Base-by-base conservation (phyloP, 805 yeast species). In the Metschnikowia lochheadii region DNA sequence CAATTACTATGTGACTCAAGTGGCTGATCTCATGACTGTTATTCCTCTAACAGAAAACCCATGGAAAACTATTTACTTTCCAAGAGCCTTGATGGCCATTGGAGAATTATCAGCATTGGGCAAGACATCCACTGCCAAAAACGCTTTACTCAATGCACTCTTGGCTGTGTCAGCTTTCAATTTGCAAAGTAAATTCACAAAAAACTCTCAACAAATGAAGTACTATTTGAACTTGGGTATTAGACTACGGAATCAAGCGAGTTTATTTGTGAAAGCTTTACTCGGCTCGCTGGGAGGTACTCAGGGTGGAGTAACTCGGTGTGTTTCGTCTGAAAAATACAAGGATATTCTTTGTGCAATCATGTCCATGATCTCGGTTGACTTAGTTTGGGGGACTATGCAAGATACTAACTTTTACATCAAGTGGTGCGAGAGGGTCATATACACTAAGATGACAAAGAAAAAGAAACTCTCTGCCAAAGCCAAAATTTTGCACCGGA, bases 381-480 rank as follows among this genome's bases (percentile, higher is more conserved):
- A 89, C 68, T 84, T 88, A 46, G 91, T 88, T 14, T 86, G 95
- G 89, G 96, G 96, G 2, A 83, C 92, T 0, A 87, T 87, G 91
- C 84, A 86, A 49, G 94, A 87, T 57, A 88, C 96, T 61, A 82
- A 81, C 55, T 78, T 83, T 51, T 88, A 88, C 67, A 73, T 89
- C 48, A 79, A 82, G 49, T 81, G 89, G 59, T 87, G 96, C 69
- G 92, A 88, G 54, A 79, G 78, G 49, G 84, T 87, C 50, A 84
- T 89, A 23, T 79, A 81, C 33, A 78, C 82, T 56, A 81, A 92
- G 60, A 83, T 85, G 84, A 71, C 71, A 40, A 76, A 73, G 48
- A 81, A 89, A 62, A 69, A 84, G 58, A 80, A 79, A 53, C 66
- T 89, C 20, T 83, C 91, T 0, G 76, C 87, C 18, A 89, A 89